Percentiles rank a stretch among this genome's conserved stretches.
phyloP scores from a whole-genome alignment of 1,284 basidiomycete species.

The Vanrija sp. region DNA sequence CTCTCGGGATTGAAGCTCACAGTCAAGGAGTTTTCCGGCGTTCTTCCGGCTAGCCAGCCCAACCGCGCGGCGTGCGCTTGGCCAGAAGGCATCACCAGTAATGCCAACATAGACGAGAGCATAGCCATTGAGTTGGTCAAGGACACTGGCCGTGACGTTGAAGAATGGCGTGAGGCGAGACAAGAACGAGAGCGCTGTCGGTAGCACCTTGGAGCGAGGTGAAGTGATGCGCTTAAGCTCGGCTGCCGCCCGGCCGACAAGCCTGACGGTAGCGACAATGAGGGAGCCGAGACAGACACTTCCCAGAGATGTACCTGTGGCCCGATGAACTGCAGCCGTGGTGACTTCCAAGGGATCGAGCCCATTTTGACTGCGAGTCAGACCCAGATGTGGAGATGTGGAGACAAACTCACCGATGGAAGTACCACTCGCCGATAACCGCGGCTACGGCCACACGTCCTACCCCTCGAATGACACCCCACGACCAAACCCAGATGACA shows the following conservation, averaged over 20 bases:
- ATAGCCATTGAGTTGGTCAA: slow-evolving; percentile 73
- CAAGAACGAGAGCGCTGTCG: slow-evolving; percentile 50
- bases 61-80: slow-evolving; percentile 65
- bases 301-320: slow-evolving; percentile 75
- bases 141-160: slow-evolving; percentile 56
- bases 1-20: slow-evolving; percentile 22
- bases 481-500: slow-evolving; percentile 81
- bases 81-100: slow-evolving; percentile 78
- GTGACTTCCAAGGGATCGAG: slow-evolving; percentile 58
- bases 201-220: slow-evolving; percentile 34
- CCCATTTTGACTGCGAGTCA: slow-evolving; percentile 43
- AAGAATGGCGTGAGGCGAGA: slow-evolving; percentile 47
- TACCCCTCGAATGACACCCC: slow-evolving; percentile 79
- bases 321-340: slow-evolving; percentile 70
- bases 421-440: slow-evolving; percentile 90
- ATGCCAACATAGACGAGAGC: slow-evolving; percentile 80
- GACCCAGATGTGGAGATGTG: background rate
- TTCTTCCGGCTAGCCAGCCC: slow-evolving; percentile 45
- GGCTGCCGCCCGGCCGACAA: slow-evolving; percentile 38
- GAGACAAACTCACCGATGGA: slow-evolving; percentile 66
- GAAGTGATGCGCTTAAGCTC: slow-evolving; percentile 36
- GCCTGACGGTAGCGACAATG: slow-evolving; percentile 64
- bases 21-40: slow-evolving; percentile 46
- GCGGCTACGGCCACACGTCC: slow-evolving; percentile 72
- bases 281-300: slow-evolving; percentile 71